Conservation (phyloP, 768 basidiomycete species). For the Mycena rebaudengoi region DNA sequence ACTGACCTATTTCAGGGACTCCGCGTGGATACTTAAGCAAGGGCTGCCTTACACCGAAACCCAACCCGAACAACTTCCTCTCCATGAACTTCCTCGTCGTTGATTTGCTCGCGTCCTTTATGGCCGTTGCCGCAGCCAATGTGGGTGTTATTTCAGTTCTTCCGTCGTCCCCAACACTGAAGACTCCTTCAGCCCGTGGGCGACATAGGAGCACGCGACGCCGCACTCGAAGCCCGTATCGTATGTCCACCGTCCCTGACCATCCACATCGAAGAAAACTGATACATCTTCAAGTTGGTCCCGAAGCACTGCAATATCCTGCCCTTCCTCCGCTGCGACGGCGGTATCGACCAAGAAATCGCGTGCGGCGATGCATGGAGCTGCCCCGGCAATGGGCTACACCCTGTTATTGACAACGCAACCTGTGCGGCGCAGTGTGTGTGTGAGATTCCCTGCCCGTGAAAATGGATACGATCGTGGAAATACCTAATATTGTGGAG, state of each 20-base stretch:
- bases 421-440: slow-evolving; percentile 3
- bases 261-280: background rate
- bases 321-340: background rate
- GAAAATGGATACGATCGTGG: too few relatives aligned
- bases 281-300: too few relatives aligned
- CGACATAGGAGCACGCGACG: background rate
- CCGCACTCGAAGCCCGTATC: background rate
- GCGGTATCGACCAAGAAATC: slow-evolving; percentile 5
- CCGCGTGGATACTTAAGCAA: too few relatives aligned
- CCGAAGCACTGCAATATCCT: background rate
- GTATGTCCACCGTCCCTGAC: too few relatives aligned
- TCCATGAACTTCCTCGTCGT: slow-evolving; percentile 9
- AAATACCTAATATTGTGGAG: too few relatives aligned
- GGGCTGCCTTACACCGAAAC: too few relatives aligned
- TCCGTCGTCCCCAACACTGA: background rate
- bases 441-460: slow-evolving; percentile 10
- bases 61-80: too few relatives aligned
- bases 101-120: background rate
- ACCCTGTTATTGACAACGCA: background rate
- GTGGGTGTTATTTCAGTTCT: background rate
- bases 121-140: slow-evolving; percentile 14
- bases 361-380: background rate
- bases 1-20: too few relatives aligned
- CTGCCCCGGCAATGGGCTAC: background rate
- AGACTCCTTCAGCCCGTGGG: background rate